phyloP scores from a whole-genome alignment of 495 filamentous ascomycete genomes.

The Cercophora samala region DNA sequence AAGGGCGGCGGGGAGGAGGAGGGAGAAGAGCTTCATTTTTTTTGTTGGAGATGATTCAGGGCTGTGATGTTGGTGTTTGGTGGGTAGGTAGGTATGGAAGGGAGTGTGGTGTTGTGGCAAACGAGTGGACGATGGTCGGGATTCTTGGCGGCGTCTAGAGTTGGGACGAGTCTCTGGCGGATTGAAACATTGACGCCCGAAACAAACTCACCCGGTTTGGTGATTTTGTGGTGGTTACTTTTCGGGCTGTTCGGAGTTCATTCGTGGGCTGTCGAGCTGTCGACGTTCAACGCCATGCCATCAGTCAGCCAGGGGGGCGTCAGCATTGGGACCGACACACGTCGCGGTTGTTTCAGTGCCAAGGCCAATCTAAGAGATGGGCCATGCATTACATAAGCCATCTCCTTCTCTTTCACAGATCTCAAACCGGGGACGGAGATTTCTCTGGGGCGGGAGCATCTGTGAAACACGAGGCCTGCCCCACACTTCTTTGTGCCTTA shows the following conservation, averaged over 20 bases:
- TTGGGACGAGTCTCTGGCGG: neutral
- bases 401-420: neutral
- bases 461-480: neutral
- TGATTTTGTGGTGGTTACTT: neutral
- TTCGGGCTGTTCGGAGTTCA: neutral
- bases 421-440: slow-evolving; percentile 8
- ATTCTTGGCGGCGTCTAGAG: neutral
- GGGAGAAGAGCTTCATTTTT: slow-evolving; percentile 24
- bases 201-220: neutral
- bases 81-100: neutral
- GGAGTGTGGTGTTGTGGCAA: neutral
- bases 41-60: no score
- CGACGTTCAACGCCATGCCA: slow-evolving; percentile 4
- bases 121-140: neutral
- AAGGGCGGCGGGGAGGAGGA: slow-evolving; percentile 42
- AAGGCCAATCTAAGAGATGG: slow-evolving; percentile 4
- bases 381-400: slow-evolving; percentile 4
- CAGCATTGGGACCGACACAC: neutral
- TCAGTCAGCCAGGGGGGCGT: slow-evolving; percentile 3
- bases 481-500: neutral
- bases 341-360: slow-evolving; percentile 1
- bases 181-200: neutral
- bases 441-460: neutral
- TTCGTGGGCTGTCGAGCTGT: neutral
- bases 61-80: neutral